Percentiles rank a stretch among this genome's conserved stretches.
These are phyloP conservation scores for Sherardia arvensis DNA, from an alignment of 257 asterid species.

Conservation along the genomic window DNA sequence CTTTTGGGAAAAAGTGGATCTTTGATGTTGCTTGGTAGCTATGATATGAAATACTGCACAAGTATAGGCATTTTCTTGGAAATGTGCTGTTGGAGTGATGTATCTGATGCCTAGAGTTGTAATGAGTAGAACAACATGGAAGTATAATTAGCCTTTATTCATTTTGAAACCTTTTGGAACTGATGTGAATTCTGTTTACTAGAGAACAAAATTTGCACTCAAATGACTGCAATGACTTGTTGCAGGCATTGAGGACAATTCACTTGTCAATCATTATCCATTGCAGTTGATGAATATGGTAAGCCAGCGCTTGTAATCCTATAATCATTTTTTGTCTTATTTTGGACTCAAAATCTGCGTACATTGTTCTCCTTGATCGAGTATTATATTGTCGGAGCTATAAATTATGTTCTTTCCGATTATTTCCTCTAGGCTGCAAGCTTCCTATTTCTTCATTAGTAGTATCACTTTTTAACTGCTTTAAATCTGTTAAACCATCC, in stretches of 20 bases:
- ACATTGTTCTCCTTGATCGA: too few species aligned
- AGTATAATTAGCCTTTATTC: neutral
- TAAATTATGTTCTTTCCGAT: too few species aligned
- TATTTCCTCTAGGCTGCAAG: too few species aligned
- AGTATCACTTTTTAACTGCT: too few species aligned
- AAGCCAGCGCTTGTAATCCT: constrained; percentile 2
- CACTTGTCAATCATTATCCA: neutral
- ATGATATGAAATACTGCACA: neutral
- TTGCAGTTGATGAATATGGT: constrained; percentile 18
- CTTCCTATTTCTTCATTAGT: too few species aligned
- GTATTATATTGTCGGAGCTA: too few species aligned
- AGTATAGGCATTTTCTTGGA: neutral
- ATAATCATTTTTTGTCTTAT: too few species aligned
- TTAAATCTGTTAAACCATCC: too few species aligned
- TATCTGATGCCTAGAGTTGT: neutral
- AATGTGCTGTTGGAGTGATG: neutral
- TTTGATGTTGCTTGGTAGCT: neutral
- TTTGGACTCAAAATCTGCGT: too few species aligned
- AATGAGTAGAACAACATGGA: neutral
- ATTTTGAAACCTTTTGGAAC: neutral
- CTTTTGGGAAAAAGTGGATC: neutral
- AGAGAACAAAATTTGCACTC: neutral
- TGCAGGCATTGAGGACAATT: constrained; percentile 6
- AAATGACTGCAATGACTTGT: neutral
- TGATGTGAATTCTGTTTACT: neutral